Evolutionary conservation across 176 grass and related monocot species (phyloP), one percentile per base, ranked within the genome.

Genomic region (Alopecurus myosuroides): DNA sequence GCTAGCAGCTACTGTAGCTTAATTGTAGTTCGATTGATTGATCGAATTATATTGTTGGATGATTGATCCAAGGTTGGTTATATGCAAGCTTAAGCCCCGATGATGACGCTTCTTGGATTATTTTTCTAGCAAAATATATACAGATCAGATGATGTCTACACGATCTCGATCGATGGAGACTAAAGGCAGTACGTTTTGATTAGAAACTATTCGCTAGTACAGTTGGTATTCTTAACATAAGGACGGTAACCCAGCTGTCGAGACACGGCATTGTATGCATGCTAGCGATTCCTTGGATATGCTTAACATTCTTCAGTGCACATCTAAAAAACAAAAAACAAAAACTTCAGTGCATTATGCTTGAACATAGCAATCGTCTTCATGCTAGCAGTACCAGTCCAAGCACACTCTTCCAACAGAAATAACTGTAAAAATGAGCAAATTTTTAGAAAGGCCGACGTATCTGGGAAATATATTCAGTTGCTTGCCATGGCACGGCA

Each of bases 401-500:
- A 62, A 40, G 26, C 4, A 20, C 58, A 79, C 11, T 33, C 56
- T 35, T 80, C 20, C 28, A 49, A 34, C 28, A 17, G 15, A 80
- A 20, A 60, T 49, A 12, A 26, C 1, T 74, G 18, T 22, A 34
- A 15, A 65, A 33, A 64, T 22, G 31, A 17, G 18, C 20, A 48
- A 48, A 74, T 50, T 33, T 64, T 33, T 18, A 33, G 14, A 50
- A 33, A 48, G 26, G 15, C 25, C 39, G 37, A 41, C 23, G 1
- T 4, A 33, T n/a, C n/a, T n/a, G n/a, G n/a, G n/a, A n/a, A 60
- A 7, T 20, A 57, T 73, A 73, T 34, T 25, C 12, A 28, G 45
- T 89, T 85, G 75, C 76, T 80, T 67, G 82, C 68, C 25, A 40
- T 31, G 72, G 45, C 81, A 84, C 87, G 70, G 82, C 70, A 73